Evolutionary conservation across 345 rosid species (phyloP).

Genomic region (Acer campestre): DNA sequence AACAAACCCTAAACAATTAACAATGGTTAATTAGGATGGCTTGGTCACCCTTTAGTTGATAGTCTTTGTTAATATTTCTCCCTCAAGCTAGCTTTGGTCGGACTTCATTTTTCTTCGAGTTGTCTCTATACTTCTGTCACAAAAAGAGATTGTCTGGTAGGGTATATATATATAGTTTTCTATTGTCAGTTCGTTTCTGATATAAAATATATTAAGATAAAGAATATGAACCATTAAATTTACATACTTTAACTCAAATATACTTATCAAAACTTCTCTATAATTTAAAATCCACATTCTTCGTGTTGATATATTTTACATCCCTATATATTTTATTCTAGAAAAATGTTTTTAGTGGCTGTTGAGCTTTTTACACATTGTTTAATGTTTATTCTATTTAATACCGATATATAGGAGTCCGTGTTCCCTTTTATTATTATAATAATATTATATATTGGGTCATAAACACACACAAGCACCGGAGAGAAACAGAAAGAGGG

Average conservation of each 20-base stretch:
- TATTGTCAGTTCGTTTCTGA: too few species aligned
- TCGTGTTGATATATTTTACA: too few species aligned
- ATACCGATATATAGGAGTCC: background rate
- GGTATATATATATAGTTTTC: background rate
- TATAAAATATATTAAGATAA: too few species aligned
- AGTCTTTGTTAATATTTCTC: background rate
- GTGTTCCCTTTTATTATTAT: background rate
- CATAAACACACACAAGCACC: background rate
- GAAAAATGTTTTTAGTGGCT: constrained; percentile 19
- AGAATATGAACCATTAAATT: too few species aligned
- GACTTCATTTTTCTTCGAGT: constrained; percentile 22
- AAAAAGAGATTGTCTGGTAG: constrained; percentile 11
- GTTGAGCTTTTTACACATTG: background rate
- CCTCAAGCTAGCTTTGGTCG: background rate
- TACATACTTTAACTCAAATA: too few species aligned
- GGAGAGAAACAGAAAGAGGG: background rate
- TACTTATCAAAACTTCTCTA: too few species aligned
- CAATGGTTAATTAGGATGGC: constrained; percentile 19
- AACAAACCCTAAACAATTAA: background rate
- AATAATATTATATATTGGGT: background rate
- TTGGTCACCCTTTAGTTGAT: background rate
- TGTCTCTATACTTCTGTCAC: constrained; percentile 32
- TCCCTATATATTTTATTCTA: too few species aligned
- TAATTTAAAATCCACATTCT: too few species aligned
- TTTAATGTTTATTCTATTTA: constrained; percentile 12